Evolutionary conservation across 768 basidiomycete species (phyloP).

Genomic region (Lentinula sp.): DNA sequence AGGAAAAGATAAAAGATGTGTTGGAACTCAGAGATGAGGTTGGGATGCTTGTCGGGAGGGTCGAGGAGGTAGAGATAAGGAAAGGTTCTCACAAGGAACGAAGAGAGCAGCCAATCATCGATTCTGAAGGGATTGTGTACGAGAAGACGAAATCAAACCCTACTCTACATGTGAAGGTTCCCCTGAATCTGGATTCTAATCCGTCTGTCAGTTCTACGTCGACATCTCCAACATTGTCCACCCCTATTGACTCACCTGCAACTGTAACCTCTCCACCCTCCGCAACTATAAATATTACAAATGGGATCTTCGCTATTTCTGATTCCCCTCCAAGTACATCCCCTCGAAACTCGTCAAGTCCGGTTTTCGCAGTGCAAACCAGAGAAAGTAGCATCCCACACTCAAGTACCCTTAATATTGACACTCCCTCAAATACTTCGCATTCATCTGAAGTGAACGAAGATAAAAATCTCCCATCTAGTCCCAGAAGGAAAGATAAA

Average conservation of each 20-base stretch:
- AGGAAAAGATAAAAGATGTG: conserved; percentile 58
- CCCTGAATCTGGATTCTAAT: not conserved
- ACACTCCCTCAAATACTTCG: no score
- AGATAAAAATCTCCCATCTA: no score
- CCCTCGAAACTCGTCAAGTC: not conserved
- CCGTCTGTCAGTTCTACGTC: no score
- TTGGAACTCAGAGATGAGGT: conserved; percentile 70
- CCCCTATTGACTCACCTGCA: not conserved
- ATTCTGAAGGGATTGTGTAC: not conserved
- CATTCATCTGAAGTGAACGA: no score
- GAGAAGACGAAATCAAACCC: conserved; percentile 22
- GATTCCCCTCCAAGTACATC: not conserved
- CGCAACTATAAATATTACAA: not conserved
- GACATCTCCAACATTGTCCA: not conserved
- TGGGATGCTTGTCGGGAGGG: conserved; percentile 46
- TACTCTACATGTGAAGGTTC: not conserved
- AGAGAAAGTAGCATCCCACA: no score
- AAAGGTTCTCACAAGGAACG: not conserved
- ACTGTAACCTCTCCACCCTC: not conserved
- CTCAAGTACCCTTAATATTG: no score
- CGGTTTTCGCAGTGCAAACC: conserved; percentile 20
- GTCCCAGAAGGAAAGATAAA: conserved; percentile 58
- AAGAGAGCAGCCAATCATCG: not conserved
- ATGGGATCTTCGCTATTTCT: not conserved
- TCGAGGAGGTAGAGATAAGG: conserved; percentile 12